A percentile compares a stretch with the other conserved stretches of the same genome.
These are phyloP conservation scores for Pilaira anomala DNA, from an alignment of 192 early-diverging fungal genomes.

Conservation along the genomic window DNA sequence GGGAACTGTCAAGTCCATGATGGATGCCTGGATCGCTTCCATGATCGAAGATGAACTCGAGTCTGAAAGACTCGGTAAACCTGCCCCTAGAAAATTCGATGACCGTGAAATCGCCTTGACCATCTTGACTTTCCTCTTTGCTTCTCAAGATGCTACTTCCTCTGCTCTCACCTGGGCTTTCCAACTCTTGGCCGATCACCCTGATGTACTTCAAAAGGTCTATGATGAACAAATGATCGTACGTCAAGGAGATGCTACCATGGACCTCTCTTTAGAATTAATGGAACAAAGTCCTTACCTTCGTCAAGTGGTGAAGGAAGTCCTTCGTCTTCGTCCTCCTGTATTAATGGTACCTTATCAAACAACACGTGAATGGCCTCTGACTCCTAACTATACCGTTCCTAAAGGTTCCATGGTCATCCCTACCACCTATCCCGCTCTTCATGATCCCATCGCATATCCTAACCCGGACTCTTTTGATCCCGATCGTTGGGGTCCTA, in stretches of 20 bases:
- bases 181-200: constrained; percentile 43
- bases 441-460: constrained; percentile 37
- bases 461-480: constrained; percentile 38
- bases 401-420: constrained; percentile 42
- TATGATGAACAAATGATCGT: constrained; percentile 34
- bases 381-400: constrained; percentile 31
- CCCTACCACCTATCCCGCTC: constrained; percentile 41
- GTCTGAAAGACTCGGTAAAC: constrained; percentile 19
- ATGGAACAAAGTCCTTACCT: constrained; percentile 34
- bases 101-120: constrained; percentile 41
- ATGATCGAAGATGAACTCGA: constrained; percentile 29
- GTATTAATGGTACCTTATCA: constrained; percentile 45
- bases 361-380: constrained; percentile 31
- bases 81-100: constrained; percentile 30
- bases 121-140: constrained; percentile 45
- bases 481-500: constrained; percentile 38
- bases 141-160: constrained; percentile 45
- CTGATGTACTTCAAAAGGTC: constrained; percentile 38
- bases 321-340: constrained; percentile 38
- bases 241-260: constrained; percentile 20
- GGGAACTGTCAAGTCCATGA: constrained; percentile 32
- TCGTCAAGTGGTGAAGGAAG: constrained; percentile 40
- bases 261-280: constrained; percentile 26
- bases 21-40: constrained; percentile 39
- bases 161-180: constrained; percentile 47